phyloP scores from a whole-genome alignment of 2,329 filamentous ascomycete species.

The Akanthomyces lecanii region DNA sequence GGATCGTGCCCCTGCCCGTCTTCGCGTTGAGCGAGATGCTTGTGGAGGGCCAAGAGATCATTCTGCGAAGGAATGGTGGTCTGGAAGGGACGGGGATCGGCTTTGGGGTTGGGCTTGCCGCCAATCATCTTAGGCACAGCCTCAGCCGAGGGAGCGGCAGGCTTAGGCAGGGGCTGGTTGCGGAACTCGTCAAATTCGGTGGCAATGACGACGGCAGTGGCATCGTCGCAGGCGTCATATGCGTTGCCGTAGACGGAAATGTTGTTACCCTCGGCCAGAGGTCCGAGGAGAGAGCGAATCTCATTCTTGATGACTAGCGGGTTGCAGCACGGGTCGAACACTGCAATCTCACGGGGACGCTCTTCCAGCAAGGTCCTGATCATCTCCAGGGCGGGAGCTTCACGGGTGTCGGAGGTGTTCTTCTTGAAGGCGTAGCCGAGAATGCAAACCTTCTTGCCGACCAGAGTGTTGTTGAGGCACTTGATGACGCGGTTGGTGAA shows the following conservation, averaged over 20 bases:
- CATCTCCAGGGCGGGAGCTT: conserved; percentile 65
- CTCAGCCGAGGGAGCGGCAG: conserved; percentile 19
- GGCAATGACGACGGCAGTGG: conserved; percentile 50
- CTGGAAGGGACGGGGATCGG: conserved; percentile 46
- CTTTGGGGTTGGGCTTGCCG: conserved; percentile 36
- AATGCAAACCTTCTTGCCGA: conserved; percentile 66
- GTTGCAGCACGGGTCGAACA: conserved; percentile 64
- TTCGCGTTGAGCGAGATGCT: conserved; percentile 37
- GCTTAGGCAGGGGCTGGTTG: conserved; percentile 34
- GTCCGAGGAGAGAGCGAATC: conserved; percentile 42
- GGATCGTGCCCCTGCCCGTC: conserved; percentile 36
- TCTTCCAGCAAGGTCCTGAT: conserved; percentile 63
- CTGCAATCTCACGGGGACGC: conserved; percentile 57
- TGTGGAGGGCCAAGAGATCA: conserved; percentile 46
- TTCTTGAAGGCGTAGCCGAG: conserved; percentile 79
- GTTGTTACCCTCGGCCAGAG: conserved; percentile 37
- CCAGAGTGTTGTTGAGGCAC: conserved; percentile 64
- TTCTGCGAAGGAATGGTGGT: conserved; percentile 35
- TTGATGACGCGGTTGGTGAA: conserved; percentile 64
- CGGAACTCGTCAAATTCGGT: conserved; percentile 55
- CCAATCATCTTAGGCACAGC: conserved; percentile 24
- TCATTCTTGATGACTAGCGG: conserved; percentile 47
- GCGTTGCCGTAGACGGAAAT: conserved; percentile 45
- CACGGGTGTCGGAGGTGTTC: conserved; percentile 70
- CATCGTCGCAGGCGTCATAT: conserved; percentile 46